A percentile compares a stretch with the other conserved stretches of the same genome.
Conservation (phyloP, 805 yeast species). For the Teunomyces stri region DNA sequence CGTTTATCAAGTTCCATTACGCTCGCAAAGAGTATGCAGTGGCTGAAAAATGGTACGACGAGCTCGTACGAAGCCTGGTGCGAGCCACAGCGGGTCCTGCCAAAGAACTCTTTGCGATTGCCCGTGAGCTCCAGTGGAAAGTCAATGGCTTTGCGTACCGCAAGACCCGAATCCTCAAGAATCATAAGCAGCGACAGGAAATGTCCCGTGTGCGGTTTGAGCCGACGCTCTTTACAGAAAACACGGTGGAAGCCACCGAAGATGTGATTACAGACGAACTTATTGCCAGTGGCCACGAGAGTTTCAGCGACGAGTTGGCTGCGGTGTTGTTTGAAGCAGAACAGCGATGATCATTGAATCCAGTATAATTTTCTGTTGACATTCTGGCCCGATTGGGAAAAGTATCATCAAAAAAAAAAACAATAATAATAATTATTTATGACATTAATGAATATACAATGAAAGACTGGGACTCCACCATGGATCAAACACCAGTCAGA, state of each 20-base stretch:
- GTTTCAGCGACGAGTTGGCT: slow-evolving; percentile 22
- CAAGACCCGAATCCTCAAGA: slow-evolving; percentile 20
- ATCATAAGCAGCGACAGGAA: slow-evolving; percentile 20
- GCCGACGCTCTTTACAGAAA: slow-evolving; percentile 2
- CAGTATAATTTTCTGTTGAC: background rate
- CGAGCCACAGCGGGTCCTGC: slow-evolving; percentile 27
- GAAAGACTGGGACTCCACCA: slow-evolving; percentile 1
- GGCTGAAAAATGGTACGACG: slow-evolving; percentile 39
- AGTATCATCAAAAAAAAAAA: background rate
- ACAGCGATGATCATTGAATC: too few relatives aligned
- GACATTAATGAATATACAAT: slow-evolving; percentile 1
- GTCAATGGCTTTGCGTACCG: slow-evolving; percentile 33
- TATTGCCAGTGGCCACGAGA: slow-evolving; percentile 12
- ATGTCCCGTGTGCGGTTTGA: slow-evolving; percentile 2
- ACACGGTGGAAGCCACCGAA: slow-evolving; percentile 5
- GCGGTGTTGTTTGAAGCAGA: slow-evolving; percentile 13
- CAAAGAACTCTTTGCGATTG: slow-evolving; percentile 29
- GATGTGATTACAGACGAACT: slow-evolving; percentile 21
- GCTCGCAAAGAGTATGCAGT: slow-evolving; percentile 23
- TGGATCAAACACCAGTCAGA: background rate
- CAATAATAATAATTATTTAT: background rate
- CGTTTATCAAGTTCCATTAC: slow-evolving; percentile 38
- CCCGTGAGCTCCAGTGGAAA: slow-evolving; percentile 35
- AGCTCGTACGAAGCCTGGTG: slow-evolving; percentile 31
- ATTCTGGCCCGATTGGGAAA: background rate